Evolutionary conservation across 306 rosid genomes (phyloP).

Genomic region (Adenanthera pavonina): DNA sequence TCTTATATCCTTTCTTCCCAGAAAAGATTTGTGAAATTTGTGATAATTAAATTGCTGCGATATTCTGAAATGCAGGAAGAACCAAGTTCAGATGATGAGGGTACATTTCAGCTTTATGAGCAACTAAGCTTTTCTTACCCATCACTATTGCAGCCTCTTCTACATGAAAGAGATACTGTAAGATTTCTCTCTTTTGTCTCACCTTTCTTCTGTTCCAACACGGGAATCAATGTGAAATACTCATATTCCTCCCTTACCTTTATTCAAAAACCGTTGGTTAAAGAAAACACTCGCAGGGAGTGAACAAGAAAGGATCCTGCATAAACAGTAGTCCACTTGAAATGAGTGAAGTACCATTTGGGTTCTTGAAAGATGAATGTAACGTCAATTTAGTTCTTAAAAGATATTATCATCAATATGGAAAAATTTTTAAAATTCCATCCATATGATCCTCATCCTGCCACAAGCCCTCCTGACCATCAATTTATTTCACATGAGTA

Average conservation of each 20-base stretch:
- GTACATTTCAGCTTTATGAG: slow-evolving; percentile 78
- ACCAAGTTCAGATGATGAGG: slow-evolving; percentile 55
- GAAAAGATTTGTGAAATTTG: not conserved
- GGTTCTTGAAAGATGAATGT: slow-evolving; percentile 13
- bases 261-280: not conserved
- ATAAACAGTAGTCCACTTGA: not conserved
- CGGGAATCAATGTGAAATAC: not conserved
- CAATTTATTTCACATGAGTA: not conserved
- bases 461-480: not conserved
- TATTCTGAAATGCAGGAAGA: slow-evolving; percentile 60
- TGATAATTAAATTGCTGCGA: not conserved
- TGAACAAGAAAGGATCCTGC: not conserved
- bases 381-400: not conserved
- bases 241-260: slow-evolving; percentile 17
- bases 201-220: not conserved
- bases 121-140: slow-evolving; percentile 79
- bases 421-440: not conserved
- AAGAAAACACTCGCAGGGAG: not conserved
- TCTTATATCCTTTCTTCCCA: not conserved
- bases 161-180: slow-evolving; percentile 91
- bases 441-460: not conserved
- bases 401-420: not conserved
- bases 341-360: not conserved
- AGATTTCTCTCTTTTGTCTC: slow-evolving; percentile 36
- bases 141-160: slow-evolving; percentile 78